These are phyloP conservation scores for Stygiomarasmius scandens DNA, from an alignment of 1,284 basidiomycete species.

Conservation along the genomic window DNA sequence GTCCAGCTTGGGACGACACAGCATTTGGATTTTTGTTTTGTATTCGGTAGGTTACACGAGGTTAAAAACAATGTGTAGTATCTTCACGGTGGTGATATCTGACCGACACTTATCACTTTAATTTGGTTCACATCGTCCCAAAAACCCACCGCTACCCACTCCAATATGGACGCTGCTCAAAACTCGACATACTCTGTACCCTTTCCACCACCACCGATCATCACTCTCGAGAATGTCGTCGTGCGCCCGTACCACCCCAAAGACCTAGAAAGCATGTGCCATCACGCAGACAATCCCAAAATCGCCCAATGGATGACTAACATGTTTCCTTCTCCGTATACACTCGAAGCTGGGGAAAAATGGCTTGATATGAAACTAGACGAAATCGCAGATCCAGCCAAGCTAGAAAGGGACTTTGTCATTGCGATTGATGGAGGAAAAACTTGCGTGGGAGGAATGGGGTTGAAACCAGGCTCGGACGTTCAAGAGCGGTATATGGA, in stretches of 20 bases:
- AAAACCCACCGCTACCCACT: neutral
- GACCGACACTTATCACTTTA: no score
- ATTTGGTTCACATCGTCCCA: no score
- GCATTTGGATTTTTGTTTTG: no score
- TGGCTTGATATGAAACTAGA: neutral
- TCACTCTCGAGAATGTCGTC: neutral
- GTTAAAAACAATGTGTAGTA: no score
- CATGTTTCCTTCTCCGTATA: neutral
- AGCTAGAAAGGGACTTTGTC: neutral
- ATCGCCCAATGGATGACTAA: neutral
- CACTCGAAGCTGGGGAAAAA: neutral
- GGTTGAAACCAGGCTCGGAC: neutral
- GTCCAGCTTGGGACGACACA: no score
- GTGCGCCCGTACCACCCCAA: neutral
- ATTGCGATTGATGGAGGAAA: neutral
- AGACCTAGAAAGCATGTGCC: neutral
- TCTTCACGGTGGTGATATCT: no score
- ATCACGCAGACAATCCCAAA: neutral
- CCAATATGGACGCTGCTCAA: neutral
- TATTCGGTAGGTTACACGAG: no score
- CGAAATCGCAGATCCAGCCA: neutral
- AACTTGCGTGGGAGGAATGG: neutral
- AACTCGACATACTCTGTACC: neutral
- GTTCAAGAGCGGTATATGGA: neutral
- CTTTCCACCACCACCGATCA: neutral